phyloP scores from a whole-genome alignment of 805 yeast species.

The Candida qinlingensis region DNA sequence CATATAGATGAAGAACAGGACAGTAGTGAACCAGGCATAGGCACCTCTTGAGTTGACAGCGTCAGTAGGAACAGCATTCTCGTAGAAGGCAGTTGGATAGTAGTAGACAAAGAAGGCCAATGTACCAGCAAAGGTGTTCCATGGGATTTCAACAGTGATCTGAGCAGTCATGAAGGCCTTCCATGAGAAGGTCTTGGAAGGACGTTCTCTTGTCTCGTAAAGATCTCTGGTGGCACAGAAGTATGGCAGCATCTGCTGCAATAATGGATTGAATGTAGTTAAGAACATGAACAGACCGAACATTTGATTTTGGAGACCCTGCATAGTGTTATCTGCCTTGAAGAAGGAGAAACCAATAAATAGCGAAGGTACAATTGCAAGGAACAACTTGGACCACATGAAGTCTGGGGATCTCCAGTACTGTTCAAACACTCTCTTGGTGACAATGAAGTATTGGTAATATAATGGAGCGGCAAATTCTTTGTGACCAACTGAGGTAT shows the following conservation, averaged over 20 bases:
- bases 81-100: slow-evolving; percentile 65
- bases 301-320: slow-evolving; percentile 80
- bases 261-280: slow-evolving; percentile 47
- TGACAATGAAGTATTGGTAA: slow-evolving; percentile 40
- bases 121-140: slow-evolving; percentile 56
- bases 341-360: slow-evolving; percentile 74
- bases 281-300: slow-evolving; percentile 66
- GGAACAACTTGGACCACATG: slow-evolving; percentile 51
- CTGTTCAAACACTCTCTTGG: slow-evolving; percentile 54
- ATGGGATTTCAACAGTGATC: slow-evolving; percentile 60
- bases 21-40: slow-evolving; percentile 36
- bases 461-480: slow-evolving; percentile 40
- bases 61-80: slow-evolving; percentile 57
- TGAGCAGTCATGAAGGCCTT: slow-evolving; percentile 54
- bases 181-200: slow-evolving; percentile 69
- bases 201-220: slow-evolving; percentile 69
- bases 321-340: slow-evolving; percentile 57
- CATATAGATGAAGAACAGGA: slow-evolving; percentile 44
- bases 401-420: slow-evolving; percentile 64
- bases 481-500: slow-evolving; percentile 27
- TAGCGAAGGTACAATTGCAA: slow-evolving; percentile 48
- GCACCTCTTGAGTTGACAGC: slow-evolving; percentile 50
- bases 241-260: slow-evolving; percentile 59
- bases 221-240: slow-evolving; percentile 57
- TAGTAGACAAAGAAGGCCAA: slow-evolving; percentile 56